These are phyloP conservation scores for Apiosordaria backusii DNA, from an alignment of 495 filamentous ascomycete genomes.

Conservation along the genomic window DNA sequence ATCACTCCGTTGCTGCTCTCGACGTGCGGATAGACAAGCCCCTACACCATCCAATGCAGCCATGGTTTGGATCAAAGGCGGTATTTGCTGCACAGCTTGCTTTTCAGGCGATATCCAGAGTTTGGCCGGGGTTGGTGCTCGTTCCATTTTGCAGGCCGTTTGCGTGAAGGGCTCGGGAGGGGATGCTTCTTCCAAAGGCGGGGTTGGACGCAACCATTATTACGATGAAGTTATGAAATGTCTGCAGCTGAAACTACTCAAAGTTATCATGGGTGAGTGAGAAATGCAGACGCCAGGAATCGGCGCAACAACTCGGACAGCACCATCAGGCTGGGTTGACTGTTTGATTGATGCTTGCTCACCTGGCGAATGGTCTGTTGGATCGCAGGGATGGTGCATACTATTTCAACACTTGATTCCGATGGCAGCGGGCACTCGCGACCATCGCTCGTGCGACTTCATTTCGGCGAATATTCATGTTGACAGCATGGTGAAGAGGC, in stretches of 20 bases:
- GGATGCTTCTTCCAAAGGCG: neutral
- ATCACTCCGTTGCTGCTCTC: no score
- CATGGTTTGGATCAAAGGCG: no score
- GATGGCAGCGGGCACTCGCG: slow-evolving; percentile 2
- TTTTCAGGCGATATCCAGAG: no score
- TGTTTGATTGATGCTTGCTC: neutral
- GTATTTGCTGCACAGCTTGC: no score
- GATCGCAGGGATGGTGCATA: neutral
- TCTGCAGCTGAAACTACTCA: neutral
- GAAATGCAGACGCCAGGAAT: no score
- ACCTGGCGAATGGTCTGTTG: neutral
- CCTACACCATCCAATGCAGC: neutral
- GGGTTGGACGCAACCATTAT: neutral
- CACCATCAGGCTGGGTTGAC: no score
- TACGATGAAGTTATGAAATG: neutral
- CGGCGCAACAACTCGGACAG: no score
- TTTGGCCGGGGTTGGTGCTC: no score
- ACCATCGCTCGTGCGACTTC: slow-evolving; percentile 11
- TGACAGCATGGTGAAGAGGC: slow-evolving; percentile 4
- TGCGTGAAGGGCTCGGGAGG: neutral
- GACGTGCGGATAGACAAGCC: neutral
- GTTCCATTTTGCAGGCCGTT: no score
- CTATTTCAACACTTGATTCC: slow-evolving; percentile 1
- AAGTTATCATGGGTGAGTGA: neutral
- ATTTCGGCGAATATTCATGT: slow-evolving; percentile 9